Percentiles rank a stretch among this genome's conserved stretches.
These are phyloP conservation scores for Fusarium sp. DNA, from an alignment of 2,329 filamentous ascomycete species.

Conservation along the genomic window DNA sequence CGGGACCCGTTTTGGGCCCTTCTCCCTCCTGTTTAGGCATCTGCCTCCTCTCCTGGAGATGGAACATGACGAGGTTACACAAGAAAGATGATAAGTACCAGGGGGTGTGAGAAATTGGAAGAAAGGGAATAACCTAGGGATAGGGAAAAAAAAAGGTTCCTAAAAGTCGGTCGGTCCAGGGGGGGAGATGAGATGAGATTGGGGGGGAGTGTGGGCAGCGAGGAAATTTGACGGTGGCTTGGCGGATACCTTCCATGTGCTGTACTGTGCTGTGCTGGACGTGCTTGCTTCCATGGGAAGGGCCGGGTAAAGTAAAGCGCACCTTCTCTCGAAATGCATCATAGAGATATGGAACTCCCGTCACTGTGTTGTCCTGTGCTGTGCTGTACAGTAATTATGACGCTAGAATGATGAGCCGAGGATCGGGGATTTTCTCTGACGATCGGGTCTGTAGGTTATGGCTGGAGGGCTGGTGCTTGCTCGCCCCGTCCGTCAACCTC, in stretches of 20 bases:
- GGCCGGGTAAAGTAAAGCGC: neutral
- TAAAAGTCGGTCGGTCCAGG: slow-evolving; percentile 6
- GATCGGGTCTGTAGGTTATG: slow-evolving; percentile 12
- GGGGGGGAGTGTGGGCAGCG: slow-evolving; percentile 29
- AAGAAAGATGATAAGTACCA: slow-evolving; percentile 11
- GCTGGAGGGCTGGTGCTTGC: neutral
- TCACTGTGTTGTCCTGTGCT: neutral
- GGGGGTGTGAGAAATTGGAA: slow-evolving; percentile 30
- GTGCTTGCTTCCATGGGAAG: neutral
- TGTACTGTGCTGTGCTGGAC: neutral
- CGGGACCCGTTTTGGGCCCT: slow-evolving; percentile 18
- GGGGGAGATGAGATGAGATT: slow-evolving; percentile 32
- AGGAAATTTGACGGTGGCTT: slow-evolving; percentile 38
- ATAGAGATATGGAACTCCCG: neutral
- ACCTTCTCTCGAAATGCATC: neutral
- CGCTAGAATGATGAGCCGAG: slow-evolving; percentile 9
- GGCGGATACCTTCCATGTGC: slow-evolving; percentile 23
- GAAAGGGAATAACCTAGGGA: neutral
- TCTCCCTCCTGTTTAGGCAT: slow-evolving; percentile 22
- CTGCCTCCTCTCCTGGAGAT: slow-evolving; percentile 10
- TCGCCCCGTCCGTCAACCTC: neutral
- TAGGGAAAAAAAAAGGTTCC: neutral
- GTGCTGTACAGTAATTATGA: slow-evolving; percentile 20
- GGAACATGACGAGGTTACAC: slow-evolving; percentile 35
- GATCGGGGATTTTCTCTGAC: slow-evolving; percentile 1